A percentile compares a stretch with the other conserved stretches of the same genome.
phyloP scores from a whole-genome alignment of 495 filamentous ascomycete species.

The Xylaria grammica region DNA sequence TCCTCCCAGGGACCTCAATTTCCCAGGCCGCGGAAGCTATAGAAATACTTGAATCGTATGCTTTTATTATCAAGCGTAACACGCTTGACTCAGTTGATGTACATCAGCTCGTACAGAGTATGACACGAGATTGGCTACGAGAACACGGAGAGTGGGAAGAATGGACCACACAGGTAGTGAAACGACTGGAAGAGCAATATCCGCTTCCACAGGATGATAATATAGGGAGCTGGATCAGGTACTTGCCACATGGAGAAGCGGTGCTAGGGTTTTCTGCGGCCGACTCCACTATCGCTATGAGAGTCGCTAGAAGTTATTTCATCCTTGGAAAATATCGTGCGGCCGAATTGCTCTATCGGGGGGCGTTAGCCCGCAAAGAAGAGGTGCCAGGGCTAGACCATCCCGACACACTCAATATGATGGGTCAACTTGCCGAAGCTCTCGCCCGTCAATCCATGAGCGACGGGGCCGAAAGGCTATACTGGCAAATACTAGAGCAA shows the following conservation, averaged over 20 bases:
- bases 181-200: constrained; percentile 37
- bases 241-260: constrained; percentile 44
- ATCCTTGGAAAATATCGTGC: not conserved
- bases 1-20: constrained; percentile 27
- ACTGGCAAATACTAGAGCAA: too few species aligned
- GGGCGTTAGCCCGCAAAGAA: not conserved
- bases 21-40: constrained; percentile 36
- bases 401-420: constrained; percentile 47
- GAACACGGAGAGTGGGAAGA: constrained; percentile 27
- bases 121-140: constrained; percentile 51
- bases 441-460: too few species aligned
- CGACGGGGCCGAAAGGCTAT: too few species aligned
- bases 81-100: constrained; percentile 40
- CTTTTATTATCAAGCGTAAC: constrained; percentile 44
- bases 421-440: constrained; percentile 52
- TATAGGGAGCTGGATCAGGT: constrained; percentile 38
- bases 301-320: constrained; percentile 17
- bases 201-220: constrained; percentile 40
- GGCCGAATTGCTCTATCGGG: not conserved
- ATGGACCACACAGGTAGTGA: constrained; percentile 38
- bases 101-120: constrained; percentile 50
- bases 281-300: constrained; percentile 15
- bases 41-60: constrained; percentile 47
- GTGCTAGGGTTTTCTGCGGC: constrained; percentile 26
- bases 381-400: constrained; percentile 29